These are phyloP conservation scores for Zygotorulaspora florentina DNA, from an alignment of 805 yeast species.

Conservation along the genomic window DNA sequence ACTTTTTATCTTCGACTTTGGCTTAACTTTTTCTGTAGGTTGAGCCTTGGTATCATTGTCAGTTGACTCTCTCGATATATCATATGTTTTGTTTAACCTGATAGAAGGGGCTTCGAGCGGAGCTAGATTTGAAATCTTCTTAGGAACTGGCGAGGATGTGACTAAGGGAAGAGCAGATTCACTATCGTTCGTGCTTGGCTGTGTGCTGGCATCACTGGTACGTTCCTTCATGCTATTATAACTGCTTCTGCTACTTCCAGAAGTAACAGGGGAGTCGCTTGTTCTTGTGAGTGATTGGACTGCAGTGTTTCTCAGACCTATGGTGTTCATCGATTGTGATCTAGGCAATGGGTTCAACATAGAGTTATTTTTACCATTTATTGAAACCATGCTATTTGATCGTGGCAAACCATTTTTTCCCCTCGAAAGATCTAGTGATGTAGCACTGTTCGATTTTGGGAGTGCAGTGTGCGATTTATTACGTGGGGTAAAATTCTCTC, in stretches of 20 bases:
- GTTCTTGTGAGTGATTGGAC: slow-evolving; percentile 1
- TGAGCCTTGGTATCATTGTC: not conserved
- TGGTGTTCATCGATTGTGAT: slow-evolving; percentile 11
- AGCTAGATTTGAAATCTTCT: not conserved
- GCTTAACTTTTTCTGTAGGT: not conserved
- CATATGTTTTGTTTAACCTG: not conserved
- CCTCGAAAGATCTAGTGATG: not conserved
- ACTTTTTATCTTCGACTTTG: slow-evolving; percentile 12
- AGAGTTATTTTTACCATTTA: slow-evolving; percentile 4
- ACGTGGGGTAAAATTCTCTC: slow-evolving; percentile 34
- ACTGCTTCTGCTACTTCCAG: slow-evolving; percentile 12
- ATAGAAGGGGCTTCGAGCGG: not conserved
- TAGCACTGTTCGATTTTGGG: not conserved
- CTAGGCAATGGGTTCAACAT: slow-evolving; percentile 2
- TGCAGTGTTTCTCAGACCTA: not conserved
- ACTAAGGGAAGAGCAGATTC: slow-evolving; percentile 1
- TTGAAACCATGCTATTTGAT: slow-evolving; percentile 12
- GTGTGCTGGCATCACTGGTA: slow-evolving; percentile 8
- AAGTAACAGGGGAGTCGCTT: slow-evolving; percentile 3
- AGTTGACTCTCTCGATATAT: not conserved
- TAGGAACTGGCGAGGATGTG: not conserved
- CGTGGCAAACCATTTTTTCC: slow-evolving; percentile 3
- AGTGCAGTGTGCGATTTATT: slow-evolving; percentile 5
- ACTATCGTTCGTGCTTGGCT: slow-evolving; percentile 10
- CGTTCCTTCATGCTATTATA: slow-evolving; percentile 16